A percentile compares a stretch with the other conserved stretches of the same genome.
These are phyloP conservation scores for Arctium minus DNA, from an alignment of 129 eudicot genomes.

Conservation along the genomic window DNA sequence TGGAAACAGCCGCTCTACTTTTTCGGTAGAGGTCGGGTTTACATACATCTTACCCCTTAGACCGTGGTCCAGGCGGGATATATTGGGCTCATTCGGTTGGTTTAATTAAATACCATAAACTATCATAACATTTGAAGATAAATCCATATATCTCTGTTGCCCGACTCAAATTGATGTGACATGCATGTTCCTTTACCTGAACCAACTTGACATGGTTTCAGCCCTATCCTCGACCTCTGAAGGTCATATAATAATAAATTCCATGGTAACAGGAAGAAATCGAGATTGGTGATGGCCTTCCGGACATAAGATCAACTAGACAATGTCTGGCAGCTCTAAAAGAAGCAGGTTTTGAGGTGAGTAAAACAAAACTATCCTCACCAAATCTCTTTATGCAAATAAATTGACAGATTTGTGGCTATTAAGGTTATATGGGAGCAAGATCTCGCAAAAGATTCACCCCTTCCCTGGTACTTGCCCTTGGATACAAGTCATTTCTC, in stretches of 20 bases:
- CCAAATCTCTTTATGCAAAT: background rate
- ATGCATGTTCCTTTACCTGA: no score
- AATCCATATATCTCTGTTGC: background rate
- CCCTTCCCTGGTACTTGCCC: conserved; percentile 81
- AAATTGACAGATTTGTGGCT: background rate
- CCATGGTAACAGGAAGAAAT: conserved; percentile 62
- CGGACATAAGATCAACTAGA: conserved; percentile 69
- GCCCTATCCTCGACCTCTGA: background rate
- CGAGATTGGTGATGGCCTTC: conserved; percentile 95
- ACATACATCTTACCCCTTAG: no score
- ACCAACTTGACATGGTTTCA: no score
- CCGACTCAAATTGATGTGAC: no score
- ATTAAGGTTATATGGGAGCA: conserved; percentile 67
- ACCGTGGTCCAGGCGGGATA: no score
- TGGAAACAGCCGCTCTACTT: no score
- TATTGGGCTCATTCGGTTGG: no score
- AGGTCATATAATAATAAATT: background rate
- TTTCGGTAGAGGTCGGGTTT: no score
- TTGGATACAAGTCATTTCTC: conserved; percentile 72
- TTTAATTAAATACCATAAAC: no score
- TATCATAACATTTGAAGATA: no score
- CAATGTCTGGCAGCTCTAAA: conserved; percentile 84
- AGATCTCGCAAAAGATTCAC: conserved; percentile 68
- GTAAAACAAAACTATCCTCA: conserved; percentile 3
- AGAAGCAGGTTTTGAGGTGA: conserved; percentile 92